Evolutionary conservation across 75 land plant genomes (phyloP).

Genomic region (Chamaecyparis obtusa): DNA sequence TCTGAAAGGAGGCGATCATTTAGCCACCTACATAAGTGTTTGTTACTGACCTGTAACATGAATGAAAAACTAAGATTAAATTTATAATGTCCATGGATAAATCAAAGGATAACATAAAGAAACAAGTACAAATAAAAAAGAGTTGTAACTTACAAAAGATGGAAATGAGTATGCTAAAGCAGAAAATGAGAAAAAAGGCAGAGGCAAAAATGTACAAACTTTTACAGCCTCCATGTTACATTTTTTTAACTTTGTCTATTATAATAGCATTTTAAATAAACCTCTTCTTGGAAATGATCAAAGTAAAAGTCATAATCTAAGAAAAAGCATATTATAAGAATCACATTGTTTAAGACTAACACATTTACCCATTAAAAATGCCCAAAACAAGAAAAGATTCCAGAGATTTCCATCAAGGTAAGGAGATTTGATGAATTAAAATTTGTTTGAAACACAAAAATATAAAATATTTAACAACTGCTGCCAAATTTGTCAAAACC

Average conservation of each 20-base stretch:
- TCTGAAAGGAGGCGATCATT: conserved; percentile 89
- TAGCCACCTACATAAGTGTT: conserved; percentile 84
- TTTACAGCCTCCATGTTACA: not conserved
- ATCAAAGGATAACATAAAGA: not conserved
- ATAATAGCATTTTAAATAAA: not conserved
- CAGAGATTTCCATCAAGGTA: not conserved
- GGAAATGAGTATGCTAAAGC: not conserved
- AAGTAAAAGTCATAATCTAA: not conserved
- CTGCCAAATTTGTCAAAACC: not conserved
- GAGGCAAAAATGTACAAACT: not conserved
- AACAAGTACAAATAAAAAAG: not conserved
- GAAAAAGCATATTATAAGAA: not conserved
- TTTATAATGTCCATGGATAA: not conserved
- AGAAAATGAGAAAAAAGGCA: not conserved
- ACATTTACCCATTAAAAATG: not conserved
- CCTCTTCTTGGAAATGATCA: not conserved
- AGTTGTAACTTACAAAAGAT: not conserved
- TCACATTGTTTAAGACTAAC: not conserved
- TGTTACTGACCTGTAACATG: conserved; percentile 65
- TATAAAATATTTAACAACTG: not conserved
- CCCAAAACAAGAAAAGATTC: not conserved
- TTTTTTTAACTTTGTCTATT: not conserved
- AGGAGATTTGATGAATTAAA: not conserved
- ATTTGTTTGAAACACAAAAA: not conserved
- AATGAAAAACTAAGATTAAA: not conserved